Evolutionary conservation across 805 yeast species (phyloP).

Genomic region (Suhomyces sp.): DNA sequence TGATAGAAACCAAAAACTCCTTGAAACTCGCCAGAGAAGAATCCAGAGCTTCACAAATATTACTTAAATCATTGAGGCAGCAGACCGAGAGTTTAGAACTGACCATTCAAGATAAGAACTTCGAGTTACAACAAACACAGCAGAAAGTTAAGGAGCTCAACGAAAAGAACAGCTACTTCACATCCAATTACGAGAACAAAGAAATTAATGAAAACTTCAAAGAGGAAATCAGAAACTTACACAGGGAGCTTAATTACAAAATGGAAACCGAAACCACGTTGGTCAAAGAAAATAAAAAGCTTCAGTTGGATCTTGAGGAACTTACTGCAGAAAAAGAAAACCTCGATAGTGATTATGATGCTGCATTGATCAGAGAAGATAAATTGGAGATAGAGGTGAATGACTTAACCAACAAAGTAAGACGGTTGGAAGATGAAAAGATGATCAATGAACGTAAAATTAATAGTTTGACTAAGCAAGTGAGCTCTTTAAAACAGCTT

Average conservation of each 20-base stretch:
- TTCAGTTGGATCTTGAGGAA: constrained; percentile 59
- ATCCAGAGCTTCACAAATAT: constrained; percentile 49
- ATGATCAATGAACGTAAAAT: constrained; percentile 37
- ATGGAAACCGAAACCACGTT: constrained; percentile 65
- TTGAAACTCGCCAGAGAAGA: constrained; percentile 51
- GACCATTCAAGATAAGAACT: constrained; percentile 52
- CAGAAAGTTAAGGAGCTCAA: constrained; percentile 49
- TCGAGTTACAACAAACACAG: constrained; percentile 50
- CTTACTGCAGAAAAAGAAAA: constrained; percentile 21
- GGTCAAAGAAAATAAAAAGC: constrained; percentile 59
- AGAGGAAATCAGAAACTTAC: constrained; percentile 53
- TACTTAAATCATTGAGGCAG: constrained; percentile 50
- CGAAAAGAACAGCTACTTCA: constrained; percentile 55
- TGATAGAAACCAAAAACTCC: constrained; percentile 40
- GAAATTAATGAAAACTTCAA: constrained; percentile 43
- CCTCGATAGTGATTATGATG: constrained; percentile 30
- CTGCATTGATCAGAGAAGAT: constrained; percentile 42
- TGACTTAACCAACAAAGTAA: constrained; percentile 25
- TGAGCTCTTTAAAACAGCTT: constrained; percentile 53
- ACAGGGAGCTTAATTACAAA: constrained; percentile 50
- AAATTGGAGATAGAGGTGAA: constrained; percentile 30
- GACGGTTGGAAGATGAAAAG: constrained; percentile 33
- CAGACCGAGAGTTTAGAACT: constrained; percentile 53
- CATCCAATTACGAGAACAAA: constrained; percentile 42
- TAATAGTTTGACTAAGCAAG: constrained; percentile 43